Base-by-base conservation (phyloP, 495 filamentous ascomycete genomes). In the Hapsidospora chrysogenum region DNA sequence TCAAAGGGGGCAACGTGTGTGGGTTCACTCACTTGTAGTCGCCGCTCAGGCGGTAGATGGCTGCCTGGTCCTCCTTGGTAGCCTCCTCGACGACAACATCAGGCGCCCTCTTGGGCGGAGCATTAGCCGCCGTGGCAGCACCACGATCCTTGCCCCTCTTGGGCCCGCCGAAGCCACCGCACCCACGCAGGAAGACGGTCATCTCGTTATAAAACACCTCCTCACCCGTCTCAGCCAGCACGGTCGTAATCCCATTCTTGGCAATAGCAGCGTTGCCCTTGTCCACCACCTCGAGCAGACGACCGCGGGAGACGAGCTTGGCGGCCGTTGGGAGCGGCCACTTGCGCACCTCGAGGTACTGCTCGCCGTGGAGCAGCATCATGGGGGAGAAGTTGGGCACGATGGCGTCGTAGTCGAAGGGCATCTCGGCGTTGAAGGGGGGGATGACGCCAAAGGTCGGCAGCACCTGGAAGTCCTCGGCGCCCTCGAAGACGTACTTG, bases 321-420 rank as follows among this genome's bases (percentile, higher is more conserved):
- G 70, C 84, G 31, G 75, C 67, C 33, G 89, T 96, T 20, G 92
- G 89, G 56, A 97, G 85, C 32, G 92, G 89, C 64, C 74, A 94
- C 56, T 87, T 82, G 52, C 77, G 77, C 52, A 97, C 72, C 56
- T 96, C 92, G 44, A 96, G 82, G 68, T 86, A 97, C 61, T 97
- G 89, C 63, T 97, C 89, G 48, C 89, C 89, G 66, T 97, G 89
- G 14, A 97, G 77, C 33, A 97, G 74, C 86, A 96, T 94, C 92
- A 95, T 97, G 42, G 86, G 87, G 4, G 71, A 80, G 70, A 92
- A 97, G 62, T 96, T 83, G 50, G 85, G 83, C 28, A 96, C 76
- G 41, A 97, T 62, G 17, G 92, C 82, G 41, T 76, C 68, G 43
- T 87, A 63, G 61, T 62, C 72, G 66, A 77, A 97, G 35, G 92